A percentile compares a stretch with the other conserved stretches of the same genome.
These are phyloP conservation scores for Pythium aristosporum DNA, from an alignment of 352 stramenopile genomes.

Conservation along the genomic window DNA sequence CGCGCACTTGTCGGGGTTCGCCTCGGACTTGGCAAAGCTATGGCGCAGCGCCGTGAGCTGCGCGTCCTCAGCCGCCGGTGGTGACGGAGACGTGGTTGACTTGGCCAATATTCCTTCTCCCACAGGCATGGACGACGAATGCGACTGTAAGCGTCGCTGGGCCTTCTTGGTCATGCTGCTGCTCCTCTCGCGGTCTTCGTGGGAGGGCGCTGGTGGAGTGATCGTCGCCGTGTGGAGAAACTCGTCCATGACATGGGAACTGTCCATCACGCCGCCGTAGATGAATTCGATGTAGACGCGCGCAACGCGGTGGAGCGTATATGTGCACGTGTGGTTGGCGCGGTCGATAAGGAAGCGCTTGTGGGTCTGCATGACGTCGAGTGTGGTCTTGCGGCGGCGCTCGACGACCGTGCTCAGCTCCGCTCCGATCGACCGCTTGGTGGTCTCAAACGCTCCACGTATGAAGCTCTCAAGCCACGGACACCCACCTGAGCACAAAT, in stretches of 20 bases:
- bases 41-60: not conserved
- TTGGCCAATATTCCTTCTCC: not conserved
- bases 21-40: not conserved
- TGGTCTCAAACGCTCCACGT: constrained; percentile 38
- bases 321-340: constrained; percentile 38
- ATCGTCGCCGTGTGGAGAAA: constrained; percentile 5
- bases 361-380: constrained; percentile 38
- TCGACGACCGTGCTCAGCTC: constrained; percentile 23
- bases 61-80: not conserved
- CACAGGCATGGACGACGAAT: constrained; percentile 9
- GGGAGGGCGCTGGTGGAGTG: not conserved
- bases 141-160: not conserved
- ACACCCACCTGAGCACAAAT: constrained; percentile 48
- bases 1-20: not conserved
- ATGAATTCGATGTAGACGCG: constrained; percentile 38
- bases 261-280: constrained; percentile 32
- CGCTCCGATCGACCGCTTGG: constrained; percentile 14
- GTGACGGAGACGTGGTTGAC: not conserved
- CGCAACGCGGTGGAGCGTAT: constrained; percentile 31
- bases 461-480: constrained; percentile 58
- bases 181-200: not conserved
- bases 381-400: constrained; percentile 34
- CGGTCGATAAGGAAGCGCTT: constrained; percentile 41
- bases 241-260: constrained; percentile 26
- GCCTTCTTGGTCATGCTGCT: not conserved